Evolutionary conservation across 768 basidiomycete genomes (phyloP), one percentile per base, ranked within the genome.

Genomic region (Pisolithus tinctorius): DNA sequence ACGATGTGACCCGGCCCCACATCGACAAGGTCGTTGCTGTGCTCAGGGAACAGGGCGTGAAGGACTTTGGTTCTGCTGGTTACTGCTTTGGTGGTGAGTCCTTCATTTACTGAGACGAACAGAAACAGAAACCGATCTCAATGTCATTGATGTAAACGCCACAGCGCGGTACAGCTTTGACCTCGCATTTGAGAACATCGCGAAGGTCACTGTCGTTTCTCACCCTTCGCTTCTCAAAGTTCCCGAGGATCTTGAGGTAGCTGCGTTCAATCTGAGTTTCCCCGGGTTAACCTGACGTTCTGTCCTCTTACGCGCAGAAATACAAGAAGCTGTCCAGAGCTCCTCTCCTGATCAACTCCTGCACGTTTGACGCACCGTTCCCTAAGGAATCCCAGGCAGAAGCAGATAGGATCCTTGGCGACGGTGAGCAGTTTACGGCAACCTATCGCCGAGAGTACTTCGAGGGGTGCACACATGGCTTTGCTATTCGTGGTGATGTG

Each of bases 321-420:
- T 80, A 80, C 63, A 57, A 67, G 41, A 49, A 59, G 3, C 56
- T 44, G 10, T 70, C 82, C 30, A 75, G 75, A 44, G 74, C 74
- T 1, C 82, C 85, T 17, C 71, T 87, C 26, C 74, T 88, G 34
- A 82, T 86, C 68, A 86, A 86, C 71, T 79, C 78, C 41, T 85
- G 84, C 67, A 71, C 75, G 27, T 39, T 61, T 29, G 83, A 85
- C 62, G 2, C 36, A 4, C 63, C 27, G 20, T 40, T 40, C 39
- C 39, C 39, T 4, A 16, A 4, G 7, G 14, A 16, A 14, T 8
- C n/a, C 6, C 39, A 40, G 14, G 39, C n/a, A 4, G 7, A 40
- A 40, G 39, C 42, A 25, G 42, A 44, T 25, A 25, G 6, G 23
- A 16, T 44, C 9, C 11, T 44, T 29, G 42, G 27, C 23, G 23